Evolutionary conservation across 495 filamentous ascomycete genomes (phyloP).

Genomic region (Coniosporium apollinis): DNA sequence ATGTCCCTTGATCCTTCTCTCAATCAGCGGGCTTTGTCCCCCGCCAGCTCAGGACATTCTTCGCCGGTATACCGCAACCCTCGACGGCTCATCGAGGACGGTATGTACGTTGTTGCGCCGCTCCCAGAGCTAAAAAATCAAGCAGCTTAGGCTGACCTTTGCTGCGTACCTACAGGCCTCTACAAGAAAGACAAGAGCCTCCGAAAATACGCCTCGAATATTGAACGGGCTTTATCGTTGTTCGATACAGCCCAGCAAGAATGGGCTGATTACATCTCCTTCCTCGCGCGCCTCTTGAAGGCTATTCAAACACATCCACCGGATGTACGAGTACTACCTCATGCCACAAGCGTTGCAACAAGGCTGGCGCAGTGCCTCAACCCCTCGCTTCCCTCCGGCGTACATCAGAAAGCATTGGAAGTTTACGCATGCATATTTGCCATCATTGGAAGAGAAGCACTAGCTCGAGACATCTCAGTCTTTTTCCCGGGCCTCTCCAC

Average conservation of each 20-base stretch:
- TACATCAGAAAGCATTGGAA: constrained; percentile 96
- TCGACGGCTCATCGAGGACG: constrained; percentile 22
- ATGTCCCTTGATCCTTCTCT: constrained; percentile 21
- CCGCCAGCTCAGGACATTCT: constrained; percentile 22
- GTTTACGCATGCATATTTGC: constrained; percentile 82
- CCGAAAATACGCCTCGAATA: constrained; percentile 73
- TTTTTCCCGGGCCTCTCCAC: constrained; percentile 82
- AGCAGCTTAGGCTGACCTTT: too few relatives aligned
- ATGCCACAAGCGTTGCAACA: constrained; percentile 71
- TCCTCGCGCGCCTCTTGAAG: constrained; percentile 45
- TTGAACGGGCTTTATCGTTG: constrained; percentile 73
- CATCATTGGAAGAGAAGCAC: constrained; percentile 52
- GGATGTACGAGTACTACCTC: constrained; percentile 54
- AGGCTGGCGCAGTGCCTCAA: constrained; percentile 90
- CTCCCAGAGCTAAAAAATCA: constrained; percentile 2
- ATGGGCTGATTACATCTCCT: constrained; percentile 99
- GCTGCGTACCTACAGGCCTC: too few relatives aligned
- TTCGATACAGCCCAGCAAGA: constrained; percentile 92
- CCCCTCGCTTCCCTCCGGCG: constrained; percentile 79
- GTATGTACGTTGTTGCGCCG: constrained; percentile 18
- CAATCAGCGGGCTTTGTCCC: constrained; percentile 17
- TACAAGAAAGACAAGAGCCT: constrained; percentile 71
- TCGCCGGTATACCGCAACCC: constrained; percentile 20
- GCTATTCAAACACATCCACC: constrained; percentile 75
- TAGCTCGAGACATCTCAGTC: constrained; percentile 64